Evolutionary conservation across 805 yeast species (phyloP).

Genomic region (Kuraishia floccosa): DNA sequence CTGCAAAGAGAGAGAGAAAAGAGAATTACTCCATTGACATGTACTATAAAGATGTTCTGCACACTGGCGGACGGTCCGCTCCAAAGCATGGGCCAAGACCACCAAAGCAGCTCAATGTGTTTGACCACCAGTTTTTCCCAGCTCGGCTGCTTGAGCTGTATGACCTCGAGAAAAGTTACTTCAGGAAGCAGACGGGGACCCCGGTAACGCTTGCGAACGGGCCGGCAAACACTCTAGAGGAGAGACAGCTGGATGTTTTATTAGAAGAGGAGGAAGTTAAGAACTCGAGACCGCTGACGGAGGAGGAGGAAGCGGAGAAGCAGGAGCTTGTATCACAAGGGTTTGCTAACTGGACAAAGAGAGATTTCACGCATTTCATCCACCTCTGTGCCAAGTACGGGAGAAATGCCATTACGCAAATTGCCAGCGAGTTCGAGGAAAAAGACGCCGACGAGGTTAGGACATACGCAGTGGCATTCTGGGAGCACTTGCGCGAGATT

Average conservation of each 20-base stretch:
- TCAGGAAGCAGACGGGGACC: constrained; percentile 55
- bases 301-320: constrained; percentile 63
- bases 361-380: constrained; percentile 80
- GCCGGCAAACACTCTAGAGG: constrained; percentile 15
- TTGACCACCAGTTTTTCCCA: constrained; percentile 88
- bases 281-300: constrained; percentile 71
- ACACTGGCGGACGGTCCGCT: constrained; percentile 53
- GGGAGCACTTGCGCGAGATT: constrained; percentile 68
- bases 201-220: constrained; percentile 46
- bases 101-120: constrained; percentile 73
- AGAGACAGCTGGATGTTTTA: constrained; percentile 30
- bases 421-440: constrained; percentile 72
- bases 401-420: constrained; percentile 56
- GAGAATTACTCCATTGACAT: constrained; percentile 43
- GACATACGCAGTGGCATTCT: constrained; percentile 69
- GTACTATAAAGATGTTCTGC: constrained; percentile 60
- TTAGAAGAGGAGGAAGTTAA: constrained; percentile 65
- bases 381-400: constrained; percentile 71
- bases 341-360: constrained; percentile 71
- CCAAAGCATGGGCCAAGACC: constrained; percentile 57
- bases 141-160: constrained; percentile 63
- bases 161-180: constrained; percentile 73
- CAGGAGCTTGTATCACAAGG: constrained; percentile 53
- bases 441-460: constrained; percentile 73
- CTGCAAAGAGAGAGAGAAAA: constrained; percentile 75